Percentiles rank a stretch among this genome's conserved stretches.
Conservation (phyloP, 495 filamentous ascomycete genomes). For the Pseudevernia furfuracea region DNA sequence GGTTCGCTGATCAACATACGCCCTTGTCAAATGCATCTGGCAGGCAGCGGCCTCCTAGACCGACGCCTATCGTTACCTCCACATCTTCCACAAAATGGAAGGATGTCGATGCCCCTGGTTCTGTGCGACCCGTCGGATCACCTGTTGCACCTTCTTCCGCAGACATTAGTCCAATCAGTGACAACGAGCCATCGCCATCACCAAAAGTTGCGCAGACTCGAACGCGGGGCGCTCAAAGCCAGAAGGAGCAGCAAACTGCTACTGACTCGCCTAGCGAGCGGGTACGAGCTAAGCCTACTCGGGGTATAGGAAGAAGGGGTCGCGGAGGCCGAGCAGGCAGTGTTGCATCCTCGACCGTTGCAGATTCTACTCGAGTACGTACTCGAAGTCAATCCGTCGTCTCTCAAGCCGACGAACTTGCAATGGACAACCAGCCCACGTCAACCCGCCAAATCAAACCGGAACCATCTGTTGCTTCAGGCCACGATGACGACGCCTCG, state of each 20-base stretch:
- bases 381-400: slow-evolving; percentile 52
- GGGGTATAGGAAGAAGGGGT: slow-evolving; percentile 30
- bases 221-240: slow-evolving; percentile 27
- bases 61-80: slow-evolving; percentile 39
- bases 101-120: slow-evolving; percentile 34
- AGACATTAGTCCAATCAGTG: slow-evolving; percentile 50
- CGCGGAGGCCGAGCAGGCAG: slow-evolving; percentile 43
- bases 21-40: slow-evolving; percentile 25
- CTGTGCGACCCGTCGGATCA: slow-evolving; percentile 31
- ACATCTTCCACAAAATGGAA: slow-evolving; percentile 47
- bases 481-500: slow-evolving; percentile 30
- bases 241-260: slow-evolving; percentile 27
- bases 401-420: slow-evolving; percentile 48
- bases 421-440: slow-evolving; percentile 39
- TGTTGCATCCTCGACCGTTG: slow-evolving; percentile 42
- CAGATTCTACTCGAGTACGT: slow-evolving; percentile 29
- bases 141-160: slow-evolving; percentile 40
- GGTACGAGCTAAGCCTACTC: slow-evolving; percentile 25
- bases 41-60: slow-evolving; percentile 31
- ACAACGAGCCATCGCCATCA: slow-evolving; percentile 38
- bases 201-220: slow-evolving; percentile 33
- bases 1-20: slow-evolving; percentile 20
- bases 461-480: slow-evolving; percentile 56
- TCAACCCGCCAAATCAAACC: slow-evolving; percentile 52
- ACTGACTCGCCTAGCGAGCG: slow-evolving; percentile 13